Conservation (phyloP, 2,329 filamentous ascomycete species). For the Pochonia chlamydosporia region DNA sequence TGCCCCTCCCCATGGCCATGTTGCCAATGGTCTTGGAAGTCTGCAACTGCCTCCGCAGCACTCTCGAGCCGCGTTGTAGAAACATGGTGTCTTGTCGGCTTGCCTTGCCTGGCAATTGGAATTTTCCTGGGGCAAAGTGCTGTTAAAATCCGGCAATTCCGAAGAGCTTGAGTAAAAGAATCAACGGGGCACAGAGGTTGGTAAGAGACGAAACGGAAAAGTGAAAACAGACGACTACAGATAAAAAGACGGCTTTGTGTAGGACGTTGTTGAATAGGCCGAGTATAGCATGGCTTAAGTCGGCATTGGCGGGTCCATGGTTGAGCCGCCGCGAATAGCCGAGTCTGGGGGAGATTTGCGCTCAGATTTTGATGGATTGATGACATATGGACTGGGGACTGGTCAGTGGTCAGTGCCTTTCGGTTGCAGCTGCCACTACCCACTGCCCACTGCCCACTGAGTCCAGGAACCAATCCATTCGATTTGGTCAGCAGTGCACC, state of each 20-base stretch:
- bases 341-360: constrained; percentile 11
- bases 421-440: no score
- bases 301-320: constrained; percentile 27
- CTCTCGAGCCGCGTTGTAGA: constrained; percentile 45
- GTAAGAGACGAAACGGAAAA: neutral
- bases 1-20: constrained; percentile 24
- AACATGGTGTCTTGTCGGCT: constrained; percentile 41
- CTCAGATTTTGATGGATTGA: no score
- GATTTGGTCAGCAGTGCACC: no score
- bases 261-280: constrained; percentile 1
- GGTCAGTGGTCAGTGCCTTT: no score
- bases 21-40: constrained; percentile 34
- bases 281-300: constrained; percentile 21
- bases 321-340: constrained; percentile 31
- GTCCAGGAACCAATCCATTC: no score
- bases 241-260: neutral
- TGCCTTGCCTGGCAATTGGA: no score
- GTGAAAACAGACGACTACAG: neutral
- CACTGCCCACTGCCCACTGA: no score
- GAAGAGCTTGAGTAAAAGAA: constrained; percentile 1
- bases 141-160: neutral
- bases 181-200: neutral
- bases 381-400: no score
- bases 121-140: neutral
- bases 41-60: constrained; percentile 45